phyloP scores from a whole-genome alignment of 352 stramenopile genomes.

The Phytophthora multivora region DNA sequence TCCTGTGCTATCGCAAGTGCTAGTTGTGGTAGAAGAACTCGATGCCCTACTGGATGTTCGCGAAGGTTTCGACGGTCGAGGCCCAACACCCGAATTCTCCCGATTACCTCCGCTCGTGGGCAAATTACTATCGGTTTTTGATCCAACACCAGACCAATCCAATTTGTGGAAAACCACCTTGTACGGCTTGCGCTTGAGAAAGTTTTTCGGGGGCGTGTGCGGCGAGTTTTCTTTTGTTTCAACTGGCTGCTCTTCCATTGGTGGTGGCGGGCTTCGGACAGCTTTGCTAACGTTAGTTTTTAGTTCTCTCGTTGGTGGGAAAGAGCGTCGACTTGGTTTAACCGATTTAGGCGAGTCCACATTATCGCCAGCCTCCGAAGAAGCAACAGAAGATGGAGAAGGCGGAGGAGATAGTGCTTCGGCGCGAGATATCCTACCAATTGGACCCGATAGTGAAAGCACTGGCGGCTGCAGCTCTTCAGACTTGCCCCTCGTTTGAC shows the following conservation, averaged over 20 bases:
- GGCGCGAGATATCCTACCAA: constrained; percentile 32
- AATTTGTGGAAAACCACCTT: constrained; percentile 71
- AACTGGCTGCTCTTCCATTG: constrained; percentile 6
- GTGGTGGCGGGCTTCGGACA: not conserved
- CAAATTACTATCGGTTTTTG: constrained; percentile 66
- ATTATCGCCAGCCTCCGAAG: constrained; percentile 25
- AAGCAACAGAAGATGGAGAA: constrained; percentile 58
- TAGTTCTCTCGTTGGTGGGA: constrained; percentile 15
- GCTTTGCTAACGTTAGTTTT: constrained; percentile 3
- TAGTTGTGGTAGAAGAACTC: not conserved
- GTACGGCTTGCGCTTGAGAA: constrained; percentile 74
- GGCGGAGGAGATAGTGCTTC: constrained; percentile 61
- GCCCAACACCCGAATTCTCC: constrained; percentile 2
- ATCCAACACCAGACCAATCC: constrained; percentile 59
- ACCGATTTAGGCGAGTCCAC: not conserved
- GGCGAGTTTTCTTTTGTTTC: constrained; percentile 7
- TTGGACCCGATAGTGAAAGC: constrained; percentile 17
- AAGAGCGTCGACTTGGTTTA: constrained; percentile 12
- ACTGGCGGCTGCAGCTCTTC: constrained; percentile 1
- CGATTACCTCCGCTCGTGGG: constrained; percentile 8
- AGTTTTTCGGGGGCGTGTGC: constrained; percentile 23
- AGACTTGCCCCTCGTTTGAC: not conserved
- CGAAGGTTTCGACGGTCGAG: not conserved
- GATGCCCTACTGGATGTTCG: not conserved
- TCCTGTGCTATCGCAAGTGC: not conserved